phyloP scores from a whole-genome alignment of 257 asterid species.

The Primulina eburnea region DNA sequence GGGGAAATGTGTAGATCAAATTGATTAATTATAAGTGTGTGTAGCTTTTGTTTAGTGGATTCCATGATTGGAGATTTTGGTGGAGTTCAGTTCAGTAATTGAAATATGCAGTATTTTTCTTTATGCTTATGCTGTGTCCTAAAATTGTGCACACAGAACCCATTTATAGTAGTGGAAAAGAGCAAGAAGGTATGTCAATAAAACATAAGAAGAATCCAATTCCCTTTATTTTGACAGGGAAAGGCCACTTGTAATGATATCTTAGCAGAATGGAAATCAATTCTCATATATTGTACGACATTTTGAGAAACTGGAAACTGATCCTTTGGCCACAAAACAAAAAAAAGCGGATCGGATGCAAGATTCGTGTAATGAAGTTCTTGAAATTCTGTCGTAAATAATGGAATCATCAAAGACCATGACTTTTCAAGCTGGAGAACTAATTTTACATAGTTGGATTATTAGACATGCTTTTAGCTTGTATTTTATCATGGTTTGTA shows the following conservation, averaged over 20 bases:
- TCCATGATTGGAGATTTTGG: not conserved
- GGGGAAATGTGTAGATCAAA: not conserved
- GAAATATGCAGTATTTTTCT: not conserved
- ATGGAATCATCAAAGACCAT: not conserved
- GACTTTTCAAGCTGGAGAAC: not conserved
- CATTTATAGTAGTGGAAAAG: too few species aligned
- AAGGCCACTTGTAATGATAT: not conserved
- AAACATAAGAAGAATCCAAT: not conserved
- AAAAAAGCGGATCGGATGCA: not conserved
- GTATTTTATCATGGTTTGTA: constrained; percentile 19
- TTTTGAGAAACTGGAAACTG: not conserved
- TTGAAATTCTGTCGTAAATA: not conserved
- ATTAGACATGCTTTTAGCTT: not conserved
- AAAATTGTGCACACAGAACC: too few species aligned
- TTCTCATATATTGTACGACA: not conserved
- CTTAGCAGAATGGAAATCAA: not conserved
- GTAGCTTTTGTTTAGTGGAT: not conserved
- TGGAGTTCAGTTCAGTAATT: constrained; percentile 4
- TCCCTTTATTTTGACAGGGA: not conserved
- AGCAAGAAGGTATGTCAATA: too few species aligned
- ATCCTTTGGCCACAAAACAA: not conserved
- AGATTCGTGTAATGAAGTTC: not conserved
- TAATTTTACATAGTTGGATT: not conserved
- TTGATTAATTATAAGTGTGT: not conserved
- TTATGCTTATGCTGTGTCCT: not conserved